Evolutionary conservation across 306 rosid species (phyloP), one percentile per base, ranked within the genome.

Genomic region (Ochetophila trinervis): DNA sequence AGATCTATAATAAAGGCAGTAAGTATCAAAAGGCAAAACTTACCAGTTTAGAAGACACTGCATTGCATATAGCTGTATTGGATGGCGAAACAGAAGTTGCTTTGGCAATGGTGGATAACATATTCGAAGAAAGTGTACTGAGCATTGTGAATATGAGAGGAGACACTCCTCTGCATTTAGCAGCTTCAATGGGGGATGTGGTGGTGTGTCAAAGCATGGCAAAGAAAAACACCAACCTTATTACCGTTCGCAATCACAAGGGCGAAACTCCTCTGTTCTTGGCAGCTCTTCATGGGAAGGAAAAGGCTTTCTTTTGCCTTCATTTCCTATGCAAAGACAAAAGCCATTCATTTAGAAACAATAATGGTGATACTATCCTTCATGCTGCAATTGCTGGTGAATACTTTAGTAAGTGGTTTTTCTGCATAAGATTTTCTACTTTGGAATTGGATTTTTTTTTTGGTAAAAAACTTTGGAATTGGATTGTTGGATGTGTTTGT

Each of bases 221-320:
- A 11, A 13, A 2, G 48, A 13, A 19, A 23, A 34, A 16, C 4
- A 6, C 0, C 5, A 14, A 48, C 16, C 63, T 74, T 5, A 37
- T 74, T 49, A 20, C 73, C 8, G 0, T 32, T 15, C 44, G 42
- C 13, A 74, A 74, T 32, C 14, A 4, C 7, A 17, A 42, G 2
- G 69, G 78, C 1, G 74, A 74, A 53, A 74, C 73, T 13, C 74
- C 78, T 34, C 56, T 74, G 44, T 74, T 67, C 59, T 52, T 74
- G 63, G 73, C 78, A 5, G 78, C 74, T 53, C 53, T 44, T 34
- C 21, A 60, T 52, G 78, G 78, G 20, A 67, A 67, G 52, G n/a
- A 0, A 14, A 18, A 42, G 18, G 57, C 51, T 67, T 74, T 74
- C 55, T 20, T 42, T 20, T 45, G 71, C 36, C 64, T 74, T 9